These are phyloP conservation scores for Notholithocarpus densiflorus DNA, from an alignment of 306 rosid species.

Conservation along the genomic window DNA sequence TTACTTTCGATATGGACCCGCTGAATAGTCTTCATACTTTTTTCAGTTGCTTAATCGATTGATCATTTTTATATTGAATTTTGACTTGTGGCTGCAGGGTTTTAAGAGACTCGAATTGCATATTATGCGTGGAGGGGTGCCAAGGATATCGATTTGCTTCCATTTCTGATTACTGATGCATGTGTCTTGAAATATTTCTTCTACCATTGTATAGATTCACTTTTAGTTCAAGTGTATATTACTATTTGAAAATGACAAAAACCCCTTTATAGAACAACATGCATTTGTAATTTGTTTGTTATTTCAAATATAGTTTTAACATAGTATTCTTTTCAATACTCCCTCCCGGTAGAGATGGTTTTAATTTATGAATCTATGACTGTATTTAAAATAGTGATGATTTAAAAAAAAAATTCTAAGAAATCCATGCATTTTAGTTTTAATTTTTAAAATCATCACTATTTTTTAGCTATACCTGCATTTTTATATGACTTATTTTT, in stretches of 20 bases:
- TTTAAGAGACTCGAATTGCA: constrained; percentile 87
- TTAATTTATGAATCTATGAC: neutral
- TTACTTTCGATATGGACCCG: neutral
- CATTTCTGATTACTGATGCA: constrained; percentile 73
- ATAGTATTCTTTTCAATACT: neutral
- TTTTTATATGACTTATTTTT: no score
- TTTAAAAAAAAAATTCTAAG: no score
- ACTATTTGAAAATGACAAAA: neutral
- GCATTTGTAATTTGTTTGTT: neutral
- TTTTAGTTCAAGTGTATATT: neutral
- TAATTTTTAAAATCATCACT: no score
- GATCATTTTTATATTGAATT: neutral
- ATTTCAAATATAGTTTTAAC: neutral
- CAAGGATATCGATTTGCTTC: constrained; percentile 70
- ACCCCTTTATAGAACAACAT: neutral
- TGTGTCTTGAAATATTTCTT: neutral
- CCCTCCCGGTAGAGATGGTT: neutral
- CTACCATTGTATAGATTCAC: neutral
- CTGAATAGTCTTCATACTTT: neutral
- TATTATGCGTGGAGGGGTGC: constrained; percentile 93
- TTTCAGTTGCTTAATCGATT: neutral
- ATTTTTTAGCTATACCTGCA: no score
- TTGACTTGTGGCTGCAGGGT: constrained; percentile 53
- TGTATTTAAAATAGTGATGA: no score
- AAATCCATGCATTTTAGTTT: no score